Conservation (phyloP, 129 eudicot genomes). For the Arctium lappa region DNA sequence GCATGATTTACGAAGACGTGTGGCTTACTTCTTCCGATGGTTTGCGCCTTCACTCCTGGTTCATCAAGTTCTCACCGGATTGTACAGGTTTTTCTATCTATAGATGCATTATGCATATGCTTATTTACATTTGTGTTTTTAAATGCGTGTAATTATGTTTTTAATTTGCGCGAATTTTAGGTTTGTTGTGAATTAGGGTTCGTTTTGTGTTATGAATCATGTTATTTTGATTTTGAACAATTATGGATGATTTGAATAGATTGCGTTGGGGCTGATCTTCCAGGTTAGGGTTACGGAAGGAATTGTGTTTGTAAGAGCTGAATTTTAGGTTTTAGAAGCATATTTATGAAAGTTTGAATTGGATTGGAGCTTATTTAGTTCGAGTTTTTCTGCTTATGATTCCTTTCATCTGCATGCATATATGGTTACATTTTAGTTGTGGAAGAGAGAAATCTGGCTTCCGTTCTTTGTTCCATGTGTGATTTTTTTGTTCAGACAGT, state of each 20-base stretch:
- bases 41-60: constrained; percentile 93
- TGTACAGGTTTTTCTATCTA: constrained; percentile 43
- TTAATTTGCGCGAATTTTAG: neutral
- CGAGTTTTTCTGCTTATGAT: neutral
- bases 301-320: neutral
- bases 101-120: neutral
- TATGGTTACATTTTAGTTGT: neutral
- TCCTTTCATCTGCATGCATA: neutral
- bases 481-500: neutral
- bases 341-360: neutral
- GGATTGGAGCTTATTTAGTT: neutral
- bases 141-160: neutral
- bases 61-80: constrained; percentile 74
- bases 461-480: neutral
- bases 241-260: neutral
- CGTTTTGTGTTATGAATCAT: neutral
- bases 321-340: constrained; percentile 4
- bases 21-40: constrained; percentile 97
- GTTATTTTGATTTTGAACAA: neutral
- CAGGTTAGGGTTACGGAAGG: constrained; percentile 4
- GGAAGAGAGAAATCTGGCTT: neutral
- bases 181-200: constrained; percentile 4
- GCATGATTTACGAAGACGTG: constrained; percentile 68
- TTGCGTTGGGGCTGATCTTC: neutral
- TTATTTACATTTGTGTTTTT: neutral